Percentiles rank a stretch among this genome's conserved stretches.
Conservation (phyloP, 805 yeast genomes). For the Wickerhamiella parazyma region DNA sequence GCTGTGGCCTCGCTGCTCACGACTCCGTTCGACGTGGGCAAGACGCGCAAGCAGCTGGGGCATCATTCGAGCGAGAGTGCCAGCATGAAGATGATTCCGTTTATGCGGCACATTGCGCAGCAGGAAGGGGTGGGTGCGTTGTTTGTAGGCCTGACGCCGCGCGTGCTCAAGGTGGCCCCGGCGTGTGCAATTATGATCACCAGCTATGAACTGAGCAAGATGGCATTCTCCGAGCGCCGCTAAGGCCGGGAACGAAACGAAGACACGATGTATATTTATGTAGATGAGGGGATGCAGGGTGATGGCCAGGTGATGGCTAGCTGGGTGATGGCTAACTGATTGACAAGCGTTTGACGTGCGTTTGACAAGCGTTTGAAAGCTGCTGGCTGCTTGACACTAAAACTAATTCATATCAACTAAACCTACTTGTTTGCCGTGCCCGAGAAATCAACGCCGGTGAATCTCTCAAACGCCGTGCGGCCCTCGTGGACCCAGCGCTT, state of each 20-base stretch:
- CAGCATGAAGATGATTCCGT: slow-evolving; percentile 45
- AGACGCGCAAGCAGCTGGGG: slow-evolving; percentile 75
- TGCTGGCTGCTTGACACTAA: too few species aligned
- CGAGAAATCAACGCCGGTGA: slow-evolving; percentile 3
- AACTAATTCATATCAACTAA: too few species aligned
- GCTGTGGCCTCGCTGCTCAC: slow-evolving; percentile 73
- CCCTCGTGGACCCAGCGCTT: neutral
- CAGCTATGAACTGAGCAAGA: slow-evolving; percentile 79
- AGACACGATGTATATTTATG: neutral
- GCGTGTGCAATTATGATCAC: slow-evolving; percentile 98
- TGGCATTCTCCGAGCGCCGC: slow-evolving; percentile 25
- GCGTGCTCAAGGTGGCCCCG: slow-evolving; percentile 86
- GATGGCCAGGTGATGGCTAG: too few species aligned
- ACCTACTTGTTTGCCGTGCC: slow-evolving; percentile 7
- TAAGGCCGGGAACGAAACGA: too few species aligned
- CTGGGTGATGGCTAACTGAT: too few species aligned
- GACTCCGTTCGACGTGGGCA: slow-evolving; percentile 95
- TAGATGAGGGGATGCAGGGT: too few species aligned
- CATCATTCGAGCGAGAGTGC: slow-evolving; percentile 23
- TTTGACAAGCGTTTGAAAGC: too few species aligned
- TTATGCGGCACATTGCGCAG: slow-evolving; percentile 45
- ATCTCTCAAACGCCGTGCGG: slow-evolving; percentile 1
- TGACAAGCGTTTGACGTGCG: too few species aligned
- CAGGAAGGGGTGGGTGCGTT: slow-evolving; percentile 72
- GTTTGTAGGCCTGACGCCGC: slow-evolving; percentile 77